Base-by-base conservation (phyloP, 2,329 filamentous ascomycete species). In the Periconia digitata region DNA sequence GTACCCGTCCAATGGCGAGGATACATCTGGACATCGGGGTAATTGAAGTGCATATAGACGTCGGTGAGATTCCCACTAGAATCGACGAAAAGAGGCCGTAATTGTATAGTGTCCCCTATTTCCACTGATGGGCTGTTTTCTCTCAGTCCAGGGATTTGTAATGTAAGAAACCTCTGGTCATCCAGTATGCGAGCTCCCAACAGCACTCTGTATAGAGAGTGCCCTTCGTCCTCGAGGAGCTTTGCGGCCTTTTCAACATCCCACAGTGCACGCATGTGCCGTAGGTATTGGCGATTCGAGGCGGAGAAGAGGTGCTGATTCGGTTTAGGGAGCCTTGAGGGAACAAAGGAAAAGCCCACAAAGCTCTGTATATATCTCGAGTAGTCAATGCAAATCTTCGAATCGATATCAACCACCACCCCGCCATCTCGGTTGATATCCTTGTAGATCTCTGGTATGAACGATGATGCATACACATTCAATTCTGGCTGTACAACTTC, bases 51-150 rank as follows among this genome's bases (percentile, higher is more conserved):
- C 34, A 29, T 6, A 12, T 16, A 41, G 5, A 57, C 13, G 6
- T 43, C 36, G 2, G 49, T 39, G 1, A 55, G 43, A 15, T 57
- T 49, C 10, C 55, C 56, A 35, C 18, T 22, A 8, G 10, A 8
- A 40, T 67, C 57, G 2, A 63, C 42, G 24, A 47, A 55, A 10
- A 69, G 46, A 21, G 66, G 65, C 2, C 68, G 62, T n/a, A 70
- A 50, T 21, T 65, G 58, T n/a, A 71, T 27, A 1, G 46, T 43
- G 21, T 71, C 66, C 6, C 66, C 68, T 49, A 66, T 56, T 35
- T 65, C 62, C n/a, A 71, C 36, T 3, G 58, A 35, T 15, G 67
- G 67, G 15, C 42, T 65, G 7, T 69, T 60, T 42, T 71, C 68
- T 29, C 64, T 55, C 4, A 70, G 21, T 2, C 67, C 67, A 13